phyloP scores from a whole-genome alignment of 768 basidiomycete genomes.

The Tephrocybe rancida region DNA sequence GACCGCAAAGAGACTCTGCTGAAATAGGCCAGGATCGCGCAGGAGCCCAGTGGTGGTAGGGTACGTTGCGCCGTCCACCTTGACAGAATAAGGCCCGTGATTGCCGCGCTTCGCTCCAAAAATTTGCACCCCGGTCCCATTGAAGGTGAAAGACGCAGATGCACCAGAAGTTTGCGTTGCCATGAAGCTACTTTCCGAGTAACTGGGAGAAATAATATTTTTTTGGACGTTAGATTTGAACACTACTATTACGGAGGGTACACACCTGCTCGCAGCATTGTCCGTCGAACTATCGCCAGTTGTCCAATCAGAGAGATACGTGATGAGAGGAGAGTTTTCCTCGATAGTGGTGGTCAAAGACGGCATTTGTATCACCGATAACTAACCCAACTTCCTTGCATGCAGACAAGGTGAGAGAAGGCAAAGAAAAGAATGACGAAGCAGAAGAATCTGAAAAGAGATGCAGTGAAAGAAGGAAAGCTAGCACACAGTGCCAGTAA shows the following conservation, averaged over 20 bases:
- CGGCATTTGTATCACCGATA: constrained; percentile 8
- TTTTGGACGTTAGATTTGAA: background rate
- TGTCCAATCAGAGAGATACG: constrained; percentile 13
- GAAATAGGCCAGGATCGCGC: constrained; percentile 32
- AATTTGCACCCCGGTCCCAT: constrained; percentile 49
- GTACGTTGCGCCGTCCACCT: constrained; percentile 37
- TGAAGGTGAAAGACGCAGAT: constrained; percentile 43
- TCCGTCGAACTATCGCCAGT: constrained; percentile 10
- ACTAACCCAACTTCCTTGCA: background rate
- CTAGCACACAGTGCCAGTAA: background rate
- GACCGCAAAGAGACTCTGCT: constrained; percentile 40
- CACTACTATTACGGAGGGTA: background rate
- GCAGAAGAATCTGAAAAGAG: background rate
- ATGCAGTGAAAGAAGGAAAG: background rate
- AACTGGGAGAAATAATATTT: constrained; percentile 21
- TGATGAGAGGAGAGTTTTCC: constrained; percentile 20
- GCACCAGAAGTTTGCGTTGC: constrained; percentile 34
- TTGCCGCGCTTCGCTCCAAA: constrained; percentile 52
- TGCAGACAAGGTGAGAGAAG: background rate
- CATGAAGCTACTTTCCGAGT: constrained; percentile 41
- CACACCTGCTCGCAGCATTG: constrained; percentile 5
- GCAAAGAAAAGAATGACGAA: background rate
- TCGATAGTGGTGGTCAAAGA: constrained; percentile 14
- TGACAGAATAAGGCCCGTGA: constrained; percentile 46
- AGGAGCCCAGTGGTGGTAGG: constrained; percentile 28